Evolutionary conservation across 257 asterid genomes (phyloP), one percentile per base, ranked within the genome.

Genomic region (Cordia subcordata): DNA sequence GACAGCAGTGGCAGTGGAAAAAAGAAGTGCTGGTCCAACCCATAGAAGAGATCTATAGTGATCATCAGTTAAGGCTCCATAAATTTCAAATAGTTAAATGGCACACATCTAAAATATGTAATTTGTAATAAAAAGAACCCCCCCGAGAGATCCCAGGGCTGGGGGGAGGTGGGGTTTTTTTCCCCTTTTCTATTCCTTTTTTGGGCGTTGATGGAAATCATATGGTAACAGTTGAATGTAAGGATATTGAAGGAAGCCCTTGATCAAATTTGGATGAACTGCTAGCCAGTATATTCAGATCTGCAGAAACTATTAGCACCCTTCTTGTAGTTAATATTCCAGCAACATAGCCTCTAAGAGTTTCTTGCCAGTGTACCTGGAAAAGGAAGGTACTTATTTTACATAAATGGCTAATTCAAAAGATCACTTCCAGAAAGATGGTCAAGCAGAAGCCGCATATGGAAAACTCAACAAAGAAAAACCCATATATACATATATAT

Each of bases 181-280:
- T n/a, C n/a, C n/a, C n/a, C n/a, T n/a, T n/a, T n/a, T n/a, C n/a
- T n/a, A n/a, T n/a, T n/a, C n/a, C n/a, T n/a, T n/a, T n/a, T n/a
- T n/a, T n/a, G 49, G 14, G n/a, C 47, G 33, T 20, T 6, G 35
- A 27, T 6, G 6, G 35, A 39, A 55, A 57, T 49, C 37, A 57
- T 42, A 21, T 23, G 17, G 64, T 27, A 55, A 58, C 20, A 63
- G 35, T 52, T 53, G 65, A 53, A 66, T 38, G n/a, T 17, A 78
- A 93, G 99, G 99, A 89, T 93, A 93, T 93, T 79, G 99, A 79
- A 80, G 99, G 99, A 82, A 86, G 75, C 55, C 99, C 99, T 79
- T 77, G 83, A 63, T 93, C 99, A 70, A 86, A 93, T 72, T 85
- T 89, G 62, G 90, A 67, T 39, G 86, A 81, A 72, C 88, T 86